Base-by-base conservation (phyloP, 352 stramenopile species). In the Globisporangium cederbergense region DNA sequence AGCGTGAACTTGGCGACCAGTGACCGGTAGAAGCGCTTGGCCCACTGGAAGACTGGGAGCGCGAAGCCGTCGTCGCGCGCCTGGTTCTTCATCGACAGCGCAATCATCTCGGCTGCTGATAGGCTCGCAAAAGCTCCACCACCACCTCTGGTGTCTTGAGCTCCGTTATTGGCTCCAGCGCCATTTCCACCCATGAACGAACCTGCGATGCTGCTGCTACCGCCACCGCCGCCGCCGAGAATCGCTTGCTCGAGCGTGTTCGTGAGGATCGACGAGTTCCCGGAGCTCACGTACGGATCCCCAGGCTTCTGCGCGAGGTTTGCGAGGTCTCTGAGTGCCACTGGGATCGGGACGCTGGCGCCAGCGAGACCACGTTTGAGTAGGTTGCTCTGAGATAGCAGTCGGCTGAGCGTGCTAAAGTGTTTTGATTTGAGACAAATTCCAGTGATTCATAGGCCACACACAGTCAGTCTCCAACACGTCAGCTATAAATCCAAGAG, bases 1-100 rank as follows among this genome's bases (percentile, higher is more conserved):
- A 95, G 71, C 64, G 86, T 83, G 65, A 88, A 93, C 66, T 94
- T 95, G 60, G 86, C 83, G 25, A 95, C 78, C 45, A 95, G 76
- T 34, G 83, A 91, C n/a, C 86, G 77, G 62, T 90, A 93, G 56
- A 95, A 91, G 8, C 83, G 73, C 62, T 87, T 86, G 2, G 83
- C 85, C 86, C 86, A 95, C 62, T 91, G 83, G 64, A 87, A 92
- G 46, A 95, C 81, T 2, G 86, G 86, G 18, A 95, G 58, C 56
- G 80, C 77, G 66, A 91, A 95, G 5, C 82, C 83, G 52, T 95
- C 83, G 45, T 93, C 83, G 18, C 81, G 81, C 59, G 88, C 85
- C 60, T 91, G 79, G 46, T 76, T 87, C 58, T 86, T 83, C 64
- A 90, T 79, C 1, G 81, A 89, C 18, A 80, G 78, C 28, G 82